A percentile compares a stretch with the other conserved stretches of the same genome.
Conservation (phyloP, 176 grass and related monocot genomes). For the Chrysopogon serrulatus region DNA sequence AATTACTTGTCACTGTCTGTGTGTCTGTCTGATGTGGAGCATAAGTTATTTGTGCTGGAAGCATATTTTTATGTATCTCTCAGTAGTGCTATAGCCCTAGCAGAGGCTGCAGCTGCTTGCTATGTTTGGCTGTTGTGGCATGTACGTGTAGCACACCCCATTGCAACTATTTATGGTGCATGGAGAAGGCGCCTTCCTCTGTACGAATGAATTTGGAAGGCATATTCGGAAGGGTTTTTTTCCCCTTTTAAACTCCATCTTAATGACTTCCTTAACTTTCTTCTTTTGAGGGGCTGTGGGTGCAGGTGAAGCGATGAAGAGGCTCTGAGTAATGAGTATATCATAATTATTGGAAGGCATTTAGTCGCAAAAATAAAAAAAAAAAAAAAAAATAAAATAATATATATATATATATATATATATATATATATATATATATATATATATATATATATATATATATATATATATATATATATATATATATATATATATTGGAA, state of each 20-base stretch:
- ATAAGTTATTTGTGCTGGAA: not conserved
- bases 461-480: too few species aligned
- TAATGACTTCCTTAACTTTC: not conserved
- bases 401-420: too few species aligned
- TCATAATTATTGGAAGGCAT: not conserved
- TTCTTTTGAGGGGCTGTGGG: not conserved
- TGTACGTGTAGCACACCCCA: not conserved
- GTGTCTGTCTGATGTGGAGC: not conserved
- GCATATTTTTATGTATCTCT: slow-evolving; percentile 3
- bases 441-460: too few species aligned
- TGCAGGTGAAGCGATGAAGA: not conserved
- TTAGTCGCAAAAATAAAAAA: too few species aligned
- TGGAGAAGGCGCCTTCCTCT: not conserved
- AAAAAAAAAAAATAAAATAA: too few species aligned
- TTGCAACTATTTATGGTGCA: not conserved
- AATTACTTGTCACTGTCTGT: not conserved
- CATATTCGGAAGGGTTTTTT: too few species aligned
- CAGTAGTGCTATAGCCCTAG: not conserved
- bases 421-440: too few species aligned
- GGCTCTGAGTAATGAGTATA: not conserved
- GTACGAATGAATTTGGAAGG: not conserved
- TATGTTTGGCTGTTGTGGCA: not conserved
- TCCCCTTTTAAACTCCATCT: not conserved
- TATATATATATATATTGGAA: too few species aligned
- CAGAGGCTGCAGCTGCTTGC: not conserved